Evolutionary conservation across 2,329 filamentous ascomycete genomes (phyloP), one percentile per base, ranked within the genome.

Genomic region (Monascus ruber): DNA sequence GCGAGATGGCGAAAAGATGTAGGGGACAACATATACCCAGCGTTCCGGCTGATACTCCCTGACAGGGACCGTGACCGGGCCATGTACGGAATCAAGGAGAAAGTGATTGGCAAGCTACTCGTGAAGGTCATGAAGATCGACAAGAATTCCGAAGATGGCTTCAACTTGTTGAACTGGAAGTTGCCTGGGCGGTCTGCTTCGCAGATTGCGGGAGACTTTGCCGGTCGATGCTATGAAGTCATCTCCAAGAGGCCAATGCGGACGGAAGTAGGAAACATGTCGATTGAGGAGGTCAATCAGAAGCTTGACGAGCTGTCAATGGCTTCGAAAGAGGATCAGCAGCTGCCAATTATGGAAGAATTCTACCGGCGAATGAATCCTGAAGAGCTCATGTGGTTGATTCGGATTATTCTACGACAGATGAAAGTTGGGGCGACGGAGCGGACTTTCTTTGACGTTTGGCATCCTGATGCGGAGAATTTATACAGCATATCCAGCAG

Each of bases 31-130:
- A 85, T 98, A 52, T 96, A 91, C 56, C 91, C 91, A 0, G 89
- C 86, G 1, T 75, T 98, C 60, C 80, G 91, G 17, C 74, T 98
- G 35, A 94, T 96, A 41, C 72, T 95, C 3, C 88, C 89, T 0
- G 86, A 93, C 53, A 93, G 94, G 56, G 91, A 98, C 55, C 78
- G 87, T 31, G 87, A 96, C 53, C 77, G 91, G 35, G 83, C 83
- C 11, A 87, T 94, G 69, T 98, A 96, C 54, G 86, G 89, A 1
- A 70, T 98, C 32, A 96, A 96, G 57, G 91, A 98, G 66, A 88
- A 83, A 57, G 77, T 81, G 4, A 87, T 98, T 43, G 89, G 82
- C 6, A 94, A 87, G 56, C 66, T 96, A 17, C 70, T 96, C n/a
- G 84, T 95, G 42, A 89, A 87, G 56, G 74, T 94, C 31, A 82